These are phyloP conservation scores for Daldinia eschscholtzii DNA, from an alignment of 2,329 filamentous ascomycete genomes.

Conservation along the genomic window DNA sequence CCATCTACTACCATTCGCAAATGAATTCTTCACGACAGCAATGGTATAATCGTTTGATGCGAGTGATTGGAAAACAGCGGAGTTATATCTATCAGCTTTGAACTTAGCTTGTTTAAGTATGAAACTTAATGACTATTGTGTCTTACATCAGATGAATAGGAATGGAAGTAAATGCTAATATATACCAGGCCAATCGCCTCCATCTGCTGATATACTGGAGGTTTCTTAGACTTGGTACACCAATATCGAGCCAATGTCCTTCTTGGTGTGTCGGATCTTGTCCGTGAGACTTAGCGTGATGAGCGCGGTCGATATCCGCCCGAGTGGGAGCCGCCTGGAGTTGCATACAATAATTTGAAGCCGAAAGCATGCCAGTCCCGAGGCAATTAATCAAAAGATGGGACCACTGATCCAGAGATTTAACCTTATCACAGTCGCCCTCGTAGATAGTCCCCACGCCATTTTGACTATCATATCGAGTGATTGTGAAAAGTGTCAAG, in stretches of 20 bases:
- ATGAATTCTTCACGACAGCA: constrained; percentile 38
- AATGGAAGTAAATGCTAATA: background rate
- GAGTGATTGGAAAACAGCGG: constrained; percentile 39
- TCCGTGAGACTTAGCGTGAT: background rate
- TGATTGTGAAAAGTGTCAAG: background rate
- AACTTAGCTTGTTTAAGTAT: background rate
- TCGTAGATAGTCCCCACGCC: constrained; percentile 3
- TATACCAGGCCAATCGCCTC: background rate
- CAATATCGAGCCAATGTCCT: background rate
- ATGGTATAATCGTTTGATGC: constrained; percentile 43
- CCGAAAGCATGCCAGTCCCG: constrained; percentile 51
- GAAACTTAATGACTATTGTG: background rate
- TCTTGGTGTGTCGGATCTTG: background rate
- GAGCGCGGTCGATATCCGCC: constrained; percentile 48
- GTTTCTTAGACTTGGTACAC: background rate
- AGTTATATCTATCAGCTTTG: constrained; percentile 22
- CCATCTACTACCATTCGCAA: constrained; percentile 27
- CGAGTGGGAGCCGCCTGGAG: constrained; percentile 53
- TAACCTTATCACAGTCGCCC: background rate
- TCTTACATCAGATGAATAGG: background rate
- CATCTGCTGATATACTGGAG: background rate
- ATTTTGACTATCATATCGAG: background rate
- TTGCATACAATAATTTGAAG: constrained; percentile 57
- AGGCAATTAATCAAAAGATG: constrained; percentile 49
- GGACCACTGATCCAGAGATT: background rate